Base-by-base conservation (phyloP, 345 rosid genomes). In the Pistacia integerrima region DNA sequence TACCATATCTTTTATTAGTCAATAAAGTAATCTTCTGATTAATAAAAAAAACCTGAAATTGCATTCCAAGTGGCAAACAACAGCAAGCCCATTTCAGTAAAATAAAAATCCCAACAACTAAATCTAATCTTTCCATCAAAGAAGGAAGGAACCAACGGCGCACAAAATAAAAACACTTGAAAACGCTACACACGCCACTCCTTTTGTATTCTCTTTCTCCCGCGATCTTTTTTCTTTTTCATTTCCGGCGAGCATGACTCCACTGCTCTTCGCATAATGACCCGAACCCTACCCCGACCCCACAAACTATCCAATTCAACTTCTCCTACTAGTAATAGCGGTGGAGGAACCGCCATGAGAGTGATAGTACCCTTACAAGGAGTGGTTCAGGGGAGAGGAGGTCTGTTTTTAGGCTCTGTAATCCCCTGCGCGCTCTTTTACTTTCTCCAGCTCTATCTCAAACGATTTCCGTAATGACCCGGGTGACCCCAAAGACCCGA, bases 361-460 rank as follows among this genome's bases (percentile, higher is more conserved):
- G 86, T 95, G 36, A 93, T 95, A 36, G 97, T 95, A 57, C 99
- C 99, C 2, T 82, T 95, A 69, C 99, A 95, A 74, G 99, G 98
- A 2, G 85, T 95, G 25, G 98, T 93, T 65, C 99, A 95, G 69
- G 98, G 97, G 14, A 83, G 99, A 36, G 98, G 98, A 12, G 99
- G 98, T 4, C 82, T 95, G n/a, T 84, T 95, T 68, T 73, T 95
- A 51, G 99, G 99, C 73, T 90, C 97, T 49, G 92, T 92, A 57
- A 93, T 95, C 52, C 98, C 99, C n/a, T 93, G 98, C 79, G 97
- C 89, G 56, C 90, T 93, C 81, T 90, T 90, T 81, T 95, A 93
- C 93, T 93, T 96, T 55, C 91, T 96, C 63, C 99, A 95, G 80
- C 87, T 96, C 25, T 92, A 90, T 74, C 82, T 96, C 10, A 90